These are phyloP conservation scores for Ascomycota sp. DNA, from an alignment of 2,329 filamentous ascomycete species.

Conservation along the genomic window DNA sequence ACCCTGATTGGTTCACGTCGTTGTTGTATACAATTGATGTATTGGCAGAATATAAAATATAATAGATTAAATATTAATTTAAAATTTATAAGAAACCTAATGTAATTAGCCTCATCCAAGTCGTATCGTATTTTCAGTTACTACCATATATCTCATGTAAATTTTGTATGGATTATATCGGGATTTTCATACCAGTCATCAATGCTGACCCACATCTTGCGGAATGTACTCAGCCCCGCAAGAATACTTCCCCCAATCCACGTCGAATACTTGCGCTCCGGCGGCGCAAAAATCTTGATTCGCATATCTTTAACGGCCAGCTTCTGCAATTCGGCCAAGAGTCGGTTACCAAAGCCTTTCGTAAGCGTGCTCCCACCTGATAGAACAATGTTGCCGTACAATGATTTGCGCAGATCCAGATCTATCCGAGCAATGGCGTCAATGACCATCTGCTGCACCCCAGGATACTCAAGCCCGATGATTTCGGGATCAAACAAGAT, in stretches of 20 bases:
- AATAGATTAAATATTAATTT: too few species aligned
- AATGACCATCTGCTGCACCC: slow-evolving; percentile 93
- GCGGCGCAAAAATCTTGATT: slow-evolving; percentile 96
- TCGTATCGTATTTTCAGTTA: too few species aligned
- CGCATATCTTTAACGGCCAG: slow-evolving; percentile 97
- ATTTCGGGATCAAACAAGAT: slow-evolving; percentile 96
- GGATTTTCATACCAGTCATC: slow-evolving; percentile 99
- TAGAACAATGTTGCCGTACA: slow-evolving; percentile 93
- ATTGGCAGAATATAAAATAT: too few species aligned
- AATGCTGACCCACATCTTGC: slow-evolving; percentile 99
- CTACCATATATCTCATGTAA: slow-evolving; percentile 44
- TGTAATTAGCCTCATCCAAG: too few species aligned
- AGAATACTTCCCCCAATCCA: slow-evolving; percentile 98
- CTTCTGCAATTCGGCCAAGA: slow-evolving; percentile 80
- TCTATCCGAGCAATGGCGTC: slow-evolving; percentile 91
- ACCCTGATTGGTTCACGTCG: too few species aligned
- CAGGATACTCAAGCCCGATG: slow-evolving; percentile 89
- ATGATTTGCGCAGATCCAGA: slow-evolving; percentile 78
- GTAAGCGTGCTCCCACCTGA: slow-evolving; percentile 92
- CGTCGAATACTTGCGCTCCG: slow-evolving; percentile 94
- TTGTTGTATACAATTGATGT: too few species aligned
- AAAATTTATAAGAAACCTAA: too few species aligned
- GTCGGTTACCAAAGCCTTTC: slow-evolving; percentile 85
- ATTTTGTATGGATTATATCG: slow-evolving; percentile 96
- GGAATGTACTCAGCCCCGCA: slow-evolving; percentile 89